Base-by-base conservation (phyloP, 192 early-diverging fungal genomes). In the Spizellomyces punctatus region DNA sequence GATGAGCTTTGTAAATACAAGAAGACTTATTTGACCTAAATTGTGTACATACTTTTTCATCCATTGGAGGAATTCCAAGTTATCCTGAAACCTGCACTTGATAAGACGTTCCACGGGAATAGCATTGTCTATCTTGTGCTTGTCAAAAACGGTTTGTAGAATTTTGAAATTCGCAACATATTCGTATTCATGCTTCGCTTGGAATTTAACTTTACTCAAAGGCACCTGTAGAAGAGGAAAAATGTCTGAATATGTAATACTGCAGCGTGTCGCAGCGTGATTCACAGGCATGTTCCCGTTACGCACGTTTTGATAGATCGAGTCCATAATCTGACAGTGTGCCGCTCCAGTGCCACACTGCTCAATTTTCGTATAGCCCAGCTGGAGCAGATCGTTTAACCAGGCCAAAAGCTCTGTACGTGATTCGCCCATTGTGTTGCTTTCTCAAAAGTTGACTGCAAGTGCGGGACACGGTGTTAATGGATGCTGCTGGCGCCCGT, bases 61-160 rank as follows among this genome's bases (percentile, higher is more conserved):
- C 94, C 95, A 99, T 73, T 99, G 97, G 76, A 98, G 76, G 75
- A 99, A 96, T 86, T 98, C 96, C 63, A 99, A 87, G 78, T 99
- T 99, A 82, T 99, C 97, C 86, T 98, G 96, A 76, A 99, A 95
- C 64, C 92, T 94, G 83, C 94, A 95, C 79, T 96, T 99, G 77
- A 93, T 86, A 60, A 99, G 82, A 10, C 91, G 83, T 43, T 96
- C 90, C 10, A 95, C 94, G 46, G 94, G 94, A 57, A 99, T 91
- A 36, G 90, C 88, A 82, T 97, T 96, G 81, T 96, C 93, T 58
- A 99, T 82, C 73, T 94, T 93, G 82, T 96, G 91, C 77, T 88
- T 91, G 81, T 93, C 87, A 72, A 99, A 94, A 54, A 82, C 81
- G 69, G 82, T 81, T 72, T 98, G 97, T 27, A 99, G 88, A 45